Evolutionary conservation across 2,329 filamentous ascomycete species (phyloP), one percentile per base, ranked within the genome.

Genomic region (Mariannaea sp.): DNA sequence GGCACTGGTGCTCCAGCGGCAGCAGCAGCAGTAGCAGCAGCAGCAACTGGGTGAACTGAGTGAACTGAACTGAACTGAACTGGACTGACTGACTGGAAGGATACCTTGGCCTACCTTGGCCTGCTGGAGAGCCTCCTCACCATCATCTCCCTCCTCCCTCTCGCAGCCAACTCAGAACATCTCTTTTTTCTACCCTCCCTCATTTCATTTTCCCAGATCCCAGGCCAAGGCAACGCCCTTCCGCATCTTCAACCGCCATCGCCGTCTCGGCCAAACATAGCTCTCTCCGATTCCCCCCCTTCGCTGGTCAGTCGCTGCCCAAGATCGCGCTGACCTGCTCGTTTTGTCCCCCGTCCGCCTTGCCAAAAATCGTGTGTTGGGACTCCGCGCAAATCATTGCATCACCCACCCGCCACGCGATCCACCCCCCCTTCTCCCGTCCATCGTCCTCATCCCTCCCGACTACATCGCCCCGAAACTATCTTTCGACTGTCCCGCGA

Each of bases 341-440:
- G 36, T 54, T 56, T 27, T 30, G 42, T 53, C 51, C 51, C 26
- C 45, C 57, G 57, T 40, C 55, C 52, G 56, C 55, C 38, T 44
- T 54, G 51, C 53, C 59, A 64, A 66, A 66, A 65, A 61, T 60
- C 66, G 61, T 65, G 60, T 65, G 64, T 67, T 62, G 58, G 59
- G 54, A 58, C 61, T 66, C 65, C 56, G 65, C 65, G 65, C 65
- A 67, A 67, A 67, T 67, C 65, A 67, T 67, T 67, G 65, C 65
- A 67, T 67, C 65, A 67, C 65, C 60, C 62, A 56, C 57, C 52
- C 53, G 42, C 56, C 64, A 67, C 65, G 65, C 65, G 65, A 67
- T 67, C 65, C 65, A 63, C 65, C 57, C 59, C 56, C 60, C 55
- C 51, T 49, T 26, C 36, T 51, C 57, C 57, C 62, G 58, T 63